Base-by-base conservation (phyloP, 2,329 filamentous ascomycete species). In the Chrysosporium queenslandicum region DNA sequence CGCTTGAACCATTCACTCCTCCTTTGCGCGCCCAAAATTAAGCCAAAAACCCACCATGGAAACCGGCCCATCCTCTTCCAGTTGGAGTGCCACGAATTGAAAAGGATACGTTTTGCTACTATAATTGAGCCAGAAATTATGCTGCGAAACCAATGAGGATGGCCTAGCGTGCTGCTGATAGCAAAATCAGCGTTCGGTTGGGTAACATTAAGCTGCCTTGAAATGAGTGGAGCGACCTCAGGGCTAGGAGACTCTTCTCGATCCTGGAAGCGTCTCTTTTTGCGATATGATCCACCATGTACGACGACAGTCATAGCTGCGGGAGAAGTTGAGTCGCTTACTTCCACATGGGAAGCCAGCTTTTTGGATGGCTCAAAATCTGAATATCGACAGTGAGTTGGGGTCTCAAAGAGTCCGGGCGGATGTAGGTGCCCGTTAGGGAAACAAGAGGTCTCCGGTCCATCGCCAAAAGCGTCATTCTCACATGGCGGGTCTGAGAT, bases 11-110 rank as follows among this genome's bases (percentile, higher is more conserved):
- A 59, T 30, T 55, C 42, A 45, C 55, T 54, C 39, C 57, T 49
- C 16, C 50, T 52, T 34, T 55, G 54, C 8, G 34, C 32, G 20
- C 57, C 63, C 18, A 68, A 37, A 46, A 68, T 60, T 6, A 67
- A 51, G 4, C 65, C 65, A n/a, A 68, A 53, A 29, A 68, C 59
- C 66, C 65, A 68, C 66, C 66, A 68, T 30, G 64, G 64, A 25
- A 68, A 45, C 34, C 60, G 63, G 9, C 66, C 62, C 34, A 66
- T 56, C 21, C 56, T 54, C 27, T 58, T 56, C 61, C 63, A 65
- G 48, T 65, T 65, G 30, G 58, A 58, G 18, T 61, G 58, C 66
- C 66, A 68, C 34, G 65, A 61, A 52, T 65, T 65, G n/a, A 59
- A 59, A 41, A 68, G 60, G 12, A 68, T 62, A n/a, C 59, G 58